These are phyloP conservation scores for Mycena filopes DNA, from an alignment of 768 basidiomycete species.

Conservation along the genomic window DNA sequence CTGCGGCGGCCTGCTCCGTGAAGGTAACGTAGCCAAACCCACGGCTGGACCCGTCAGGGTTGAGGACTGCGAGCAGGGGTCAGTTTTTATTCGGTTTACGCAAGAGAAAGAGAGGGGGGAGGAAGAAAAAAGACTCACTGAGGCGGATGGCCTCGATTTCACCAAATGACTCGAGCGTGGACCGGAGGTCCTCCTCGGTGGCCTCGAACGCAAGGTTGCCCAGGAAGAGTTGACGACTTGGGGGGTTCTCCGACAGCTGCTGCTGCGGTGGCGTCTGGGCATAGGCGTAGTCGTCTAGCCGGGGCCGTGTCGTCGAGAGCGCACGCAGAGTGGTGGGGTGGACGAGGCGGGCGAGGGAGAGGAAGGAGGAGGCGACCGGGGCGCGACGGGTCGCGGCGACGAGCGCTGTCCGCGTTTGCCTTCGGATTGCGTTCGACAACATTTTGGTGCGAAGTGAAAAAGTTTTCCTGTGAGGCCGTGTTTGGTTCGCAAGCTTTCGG, in stretches of 20 bases:
- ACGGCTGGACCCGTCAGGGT: constrained; percentile 29
- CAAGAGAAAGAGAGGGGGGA: not conserved
- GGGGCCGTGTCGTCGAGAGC: constrained; percentile 34
- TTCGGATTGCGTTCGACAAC: constrained; percentile 50
- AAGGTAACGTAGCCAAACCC: constrained; percentile 30
- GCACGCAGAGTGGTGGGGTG: constrained; percentile 18
- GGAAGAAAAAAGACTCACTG: constrained; percentile 12
- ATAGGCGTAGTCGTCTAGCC: no score
- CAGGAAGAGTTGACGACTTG: constrained; percentile 23
- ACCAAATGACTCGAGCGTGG: not conserved
- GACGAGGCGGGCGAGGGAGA: not conserved
- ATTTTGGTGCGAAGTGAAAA: constrained; percentile 39
- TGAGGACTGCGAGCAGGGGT: constrained; percentile 4
- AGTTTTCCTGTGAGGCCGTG: not conserved
- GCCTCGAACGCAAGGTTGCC: constrained; percentile 30
- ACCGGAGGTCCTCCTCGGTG: constrained; percentile 21
- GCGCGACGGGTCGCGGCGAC: constrained; percentile 16
- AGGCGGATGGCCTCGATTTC: constrained; percentile 21
- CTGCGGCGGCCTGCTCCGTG: not conserved
- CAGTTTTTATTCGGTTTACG: no score
- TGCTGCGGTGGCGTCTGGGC: constrained; percentile 18
- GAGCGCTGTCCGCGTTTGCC: constrained; percentile 47
- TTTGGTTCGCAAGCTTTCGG: no score
- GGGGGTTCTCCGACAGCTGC: constrained; percentile 21
- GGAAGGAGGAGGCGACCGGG: constrained; percentile 12